Evolutionary conservation across 164 flowering plant species (phyloP).

Genomic region (Brasenia schreberi): DNA sequence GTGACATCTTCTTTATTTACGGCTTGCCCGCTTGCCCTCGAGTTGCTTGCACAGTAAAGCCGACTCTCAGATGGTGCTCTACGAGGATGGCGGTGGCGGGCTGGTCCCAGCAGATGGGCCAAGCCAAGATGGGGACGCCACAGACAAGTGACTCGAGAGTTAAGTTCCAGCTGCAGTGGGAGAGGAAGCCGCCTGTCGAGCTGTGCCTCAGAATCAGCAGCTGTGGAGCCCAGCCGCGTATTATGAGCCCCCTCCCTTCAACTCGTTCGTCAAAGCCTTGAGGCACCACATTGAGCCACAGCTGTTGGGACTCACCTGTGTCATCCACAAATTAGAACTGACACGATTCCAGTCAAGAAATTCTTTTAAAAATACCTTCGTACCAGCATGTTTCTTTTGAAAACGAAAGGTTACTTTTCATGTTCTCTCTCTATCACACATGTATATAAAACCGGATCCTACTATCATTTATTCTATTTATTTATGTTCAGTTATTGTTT

Average conservation of each 20-base stretch:
- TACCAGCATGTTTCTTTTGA: too few species aligned
- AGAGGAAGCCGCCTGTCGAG: constrained; percentile 40
- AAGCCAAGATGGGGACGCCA: neutral
- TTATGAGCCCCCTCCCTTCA: constrained; percentile 34
- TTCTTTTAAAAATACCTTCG: too few species aligned
- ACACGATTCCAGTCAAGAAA: too few species aligned
- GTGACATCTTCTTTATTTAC: constrained; percentile 28
- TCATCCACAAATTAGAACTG: constrained; percentile 5
- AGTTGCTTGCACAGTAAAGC: constrained; percentile 16
- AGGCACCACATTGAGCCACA: constrained; percentile 11
- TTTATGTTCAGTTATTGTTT: too few species aligned
- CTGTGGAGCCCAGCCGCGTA: constrained; percentile 74
- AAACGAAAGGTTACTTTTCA: too few species aligned
- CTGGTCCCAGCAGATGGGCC: constrained; percentile 2
- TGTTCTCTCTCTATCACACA: too few species aligned
- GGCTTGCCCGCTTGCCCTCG: constrained; percentile 7
- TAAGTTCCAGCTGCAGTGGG: constrained; percentile 3
- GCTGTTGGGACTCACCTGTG: constrained; percentile 16
- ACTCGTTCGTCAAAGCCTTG: constrained; percentile 21
- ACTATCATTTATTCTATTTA: too few species aligned
- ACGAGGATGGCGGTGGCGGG: constrained; percentile 17
- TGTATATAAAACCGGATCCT: too few species aligned
- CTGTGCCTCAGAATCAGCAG: constrained; percentile 53
- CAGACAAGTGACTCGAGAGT: neutral
- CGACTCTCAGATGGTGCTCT: constrained; percentile 29